A percentile compares a stretch with the other conserved stretches of the same genome.
Evolutionary conservation across 768 basidiomycete genomes (phyloP).

Genomic region (Rhizopogon vulgaris): DNA sequence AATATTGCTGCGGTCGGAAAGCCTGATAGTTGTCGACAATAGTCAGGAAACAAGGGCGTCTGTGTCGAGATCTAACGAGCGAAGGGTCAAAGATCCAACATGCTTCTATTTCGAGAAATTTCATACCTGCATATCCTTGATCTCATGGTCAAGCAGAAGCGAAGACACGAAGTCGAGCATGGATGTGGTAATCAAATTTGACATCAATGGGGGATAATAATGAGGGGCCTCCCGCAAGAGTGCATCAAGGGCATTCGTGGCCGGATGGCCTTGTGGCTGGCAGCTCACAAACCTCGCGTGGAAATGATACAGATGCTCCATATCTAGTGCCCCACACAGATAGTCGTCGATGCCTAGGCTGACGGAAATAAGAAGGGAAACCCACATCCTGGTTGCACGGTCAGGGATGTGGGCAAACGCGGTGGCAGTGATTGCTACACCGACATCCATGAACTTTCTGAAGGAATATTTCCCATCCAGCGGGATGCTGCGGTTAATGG

Average conservation of each 20-base stretch:
- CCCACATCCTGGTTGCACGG: neutral
- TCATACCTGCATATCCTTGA: slow-evolving; percentile 14
- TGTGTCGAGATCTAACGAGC: slow-evolving; percentile 1
- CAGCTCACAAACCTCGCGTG: slow-evolving; percentile 19
- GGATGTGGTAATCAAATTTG: slow-evolving; percentile 27
- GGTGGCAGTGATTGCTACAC: slow-evolving; percentile 6
- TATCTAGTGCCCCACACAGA: slow-evolving; percentile 8
- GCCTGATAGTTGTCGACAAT: slow-evolving; percentile 19
- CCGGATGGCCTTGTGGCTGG: slow-evolving; percentile 19
- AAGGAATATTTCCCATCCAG: slow-evolving; percentile 13
- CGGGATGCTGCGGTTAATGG: slow-evolving; percentile 12
- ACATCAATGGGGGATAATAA: slow-evolving; percentile 18
- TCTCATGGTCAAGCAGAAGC: slow-evolving; percentile 20
- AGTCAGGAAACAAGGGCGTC: slow-evolving; percentile 12
- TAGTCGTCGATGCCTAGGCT: neutral
- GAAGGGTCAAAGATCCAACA: neutral
- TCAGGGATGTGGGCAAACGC: no score
- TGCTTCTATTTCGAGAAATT: neutral
- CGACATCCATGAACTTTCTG: slow-evolving; percentile 18
- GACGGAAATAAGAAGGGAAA: neutral
- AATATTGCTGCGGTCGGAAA: slow-evolving; percentile 25
- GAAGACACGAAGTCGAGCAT: slow-evolving; percentile 28
- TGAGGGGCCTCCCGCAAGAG: slow-evolving; percentile 19
- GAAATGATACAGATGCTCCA: slow-evolving; percentile 20
- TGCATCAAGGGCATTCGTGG: slow-evolving; percentile 23